A percentile compares a stretch with the other conserved stretches of the same genome.
Evolutionary conservation across 495 filamentous ascomycete species (phyloP).

Genomic region (Daldinia vernicosa): DNA sequence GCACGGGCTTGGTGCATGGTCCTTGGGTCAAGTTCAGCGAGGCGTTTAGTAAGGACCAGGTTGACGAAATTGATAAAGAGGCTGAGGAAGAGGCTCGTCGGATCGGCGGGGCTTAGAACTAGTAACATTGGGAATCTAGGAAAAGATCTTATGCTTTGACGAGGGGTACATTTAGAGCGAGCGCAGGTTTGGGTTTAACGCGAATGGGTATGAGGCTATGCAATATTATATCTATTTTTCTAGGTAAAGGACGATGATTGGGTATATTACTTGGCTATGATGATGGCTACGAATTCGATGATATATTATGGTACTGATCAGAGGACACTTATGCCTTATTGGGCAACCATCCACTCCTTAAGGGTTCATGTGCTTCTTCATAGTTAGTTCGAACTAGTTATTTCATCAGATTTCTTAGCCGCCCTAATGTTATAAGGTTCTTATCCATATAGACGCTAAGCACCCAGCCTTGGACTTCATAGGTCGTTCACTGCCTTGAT

Average conservation of each 20-base stretch:
- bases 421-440: not conserved
- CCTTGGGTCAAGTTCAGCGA: slow-evolving; percentile 50
- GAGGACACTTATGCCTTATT: not conserved
- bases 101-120: slow-evolving; percentile 21
- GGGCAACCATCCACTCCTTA: not conserved
- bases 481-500: not conserved
- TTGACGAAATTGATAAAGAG: slow-evolving; percentile 43
- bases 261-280: not conserved
- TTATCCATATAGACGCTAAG: not conserved
- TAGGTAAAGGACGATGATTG: not conserved
- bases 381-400: not conserved
- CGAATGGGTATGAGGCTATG: not conserved
- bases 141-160: not conserved
- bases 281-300: not conserved
- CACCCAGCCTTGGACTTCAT: not conserved
- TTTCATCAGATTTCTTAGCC: not conserved
- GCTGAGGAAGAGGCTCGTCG: slow-evolving; percentile 42
- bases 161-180: not conserved
- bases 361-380: not conserved
- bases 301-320: not conserved
- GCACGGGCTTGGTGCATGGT: slow-evolving; percentile 49
- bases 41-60: slow-evolving; percentile 43
- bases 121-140: not conserved
- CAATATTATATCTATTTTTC: not conserved
- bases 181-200: not conserved